These are phyloP conservation scores for Juglanconis juglandina DNA, from an alignment of 2,329 filamentous ascomycete genomes.

Conservation along the genomic window DNA sequence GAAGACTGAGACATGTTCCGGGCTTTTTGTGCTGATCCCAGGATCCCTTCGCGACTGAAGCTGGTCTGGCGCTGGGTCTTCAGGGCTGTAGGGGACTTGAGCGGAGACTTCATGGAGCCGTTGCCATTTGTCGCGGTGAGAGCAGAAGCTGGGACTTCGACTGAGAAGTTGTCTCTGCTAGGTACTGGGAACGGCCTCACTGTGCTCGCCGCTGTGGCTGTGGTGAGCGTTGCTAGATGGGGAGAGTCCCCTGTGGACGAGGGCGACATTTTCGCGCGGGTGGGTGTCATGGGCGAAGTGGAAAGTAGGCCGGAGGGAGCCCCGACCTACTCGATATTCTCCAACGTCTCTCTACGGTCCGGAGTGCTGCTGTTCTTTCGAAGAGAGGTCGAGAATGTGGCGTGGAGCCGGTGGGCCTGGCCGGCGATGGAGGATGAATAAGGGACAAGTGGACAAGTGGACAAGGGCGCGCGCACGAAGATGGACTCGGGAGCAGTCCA, in stretches of 20 bases:
- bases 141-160: constrained; percentile 47
- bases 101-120: constrained; percentile 47
- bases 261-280: constrained; percentile 40
- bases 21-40: constrained; percentile 51
- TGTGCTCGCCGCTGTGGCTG: constrained; percentile 31
- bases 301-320: constrained; percentile 21
- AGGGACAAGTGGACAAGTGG: neutral
- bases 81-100: constrained; percentile 51
- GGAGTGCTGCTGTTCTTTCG: neutral
- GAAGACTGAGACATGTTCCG: constrained; percentile 55
- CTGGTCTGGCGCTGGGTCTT: constrained; percentile 46
- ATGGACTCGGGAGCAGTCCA: neutral
- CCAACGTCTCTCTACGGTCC: neutral
- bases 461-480: neutral
- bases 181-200: constrained; percentile 43
- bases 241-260: constrained; percentile 54
- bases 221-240: constrained; percentile 37
- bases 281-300: constrained; percentile 24
- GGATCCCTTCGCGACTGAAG: constrained; percentile 54
- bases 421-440: constrained; percentile 3
- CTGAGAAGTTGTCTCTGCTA: constrained; percentile 44
- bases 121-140: constrained; percentile 34
- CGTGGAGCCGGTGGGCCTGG: neutral
- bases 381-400: neutral
- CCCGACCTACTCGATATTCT: neutral